A percentile compares a stretch with the other conserved stretches of the same genome.
Evolutionary conservation across 306 rosid species (phyloP).

Genomic region (Prunus kanzakura): DNA sequence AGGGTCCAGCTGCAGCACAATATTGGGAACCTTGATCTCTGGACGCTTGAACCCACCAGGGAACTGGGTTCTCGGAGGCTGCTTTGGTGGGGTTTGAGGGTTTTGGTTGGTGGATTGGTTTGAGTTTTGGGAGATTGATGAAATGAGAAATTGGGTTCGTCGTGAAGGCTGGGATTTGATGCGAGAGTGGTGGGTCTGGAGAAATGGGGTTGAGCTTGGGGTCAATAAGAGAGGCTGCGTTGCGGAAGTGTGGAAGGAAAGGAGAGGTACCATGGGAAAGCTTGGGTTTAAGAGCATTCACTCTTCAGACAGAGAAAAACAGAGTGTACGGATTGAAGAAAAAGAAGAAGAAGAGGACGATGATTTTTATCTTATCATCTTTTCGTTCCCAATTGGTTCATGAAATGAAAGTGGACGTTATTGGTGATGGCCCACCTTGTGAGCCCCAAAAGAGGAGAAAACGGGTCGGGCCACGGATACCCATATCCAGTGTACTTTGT

Average conservation of each 20-base stretch:
- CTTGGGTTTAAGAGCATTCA: not conserved
- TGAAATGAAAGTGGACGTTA: not conserved
- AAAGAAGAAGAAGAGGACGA: not conserved
- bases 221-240: constrained; percentile 19
- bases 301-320: not conserved
- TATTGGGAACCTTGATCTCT: constrained; percentile 60
- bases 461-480: not conserved
- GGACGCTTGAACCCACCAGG: constrained; percentile 95
- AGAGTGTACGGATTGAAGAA: not conserved
- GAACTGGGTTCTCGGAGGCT: constrained; percentile 59
- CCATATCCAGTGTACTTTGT: not conserved
- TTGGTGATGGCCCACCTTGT: not conserved
- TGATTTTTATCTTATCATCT: constrained; percentile 6
- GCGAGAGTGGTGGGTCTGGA: constrained; percentile 30
- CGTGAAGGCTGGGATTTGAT: constrained; percentile 26
- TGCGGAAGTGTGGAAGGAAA: constrained; percentile 28
- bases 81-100: constrained; percentile 27
- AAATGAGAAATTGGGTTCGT: constrained; percentile 21
- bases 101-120: constrained; percentile 23
- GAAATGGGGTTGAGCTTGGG: constrained; percentile 16
- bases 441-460: not conserved
- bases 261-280: constrained; percentile 44
- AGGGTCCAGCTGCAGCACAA: constrained; percentile 56
- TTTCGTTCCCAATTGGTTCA: constrained; percentile 9
- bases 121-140: constrained; percentile 40